Evolutionary conservation across 108 stramenopile genomes (phyloP), one percentile per base, ranked within the genome.

Genomic region (Nitzschia palea): DNA sequence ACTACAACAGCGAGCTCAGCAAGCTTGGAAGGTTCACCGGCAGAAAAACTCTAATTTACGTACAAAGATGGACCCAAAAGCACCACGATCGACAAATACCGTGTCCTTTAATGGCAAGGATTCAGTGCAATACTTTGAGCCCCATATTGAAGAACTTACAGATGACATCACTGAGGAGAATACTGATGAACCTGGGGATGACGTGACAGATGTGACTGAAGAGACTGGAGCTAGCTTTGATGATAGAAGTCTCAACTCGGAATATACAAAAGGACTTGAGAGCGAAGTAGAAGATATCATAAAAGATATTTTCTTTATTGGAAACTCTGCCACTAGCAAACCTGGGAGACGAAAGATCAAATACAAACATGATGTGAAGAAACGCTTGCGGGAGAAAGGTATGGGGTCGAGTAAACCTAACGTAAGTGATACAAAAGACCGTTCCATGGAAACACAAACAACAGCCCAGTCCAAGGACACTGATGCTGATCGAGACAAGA

Each of bases 231-330:
- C 14, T 0, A 48, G 44, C 34, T n/a, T n/a, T 60, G 33, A 68
- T 2, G 68, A 65, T 50, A 33, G 47, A 22, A 79, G 78, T 64
- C 51, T 73, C 34, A 64, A 73, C 48, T 79, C 70, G 22, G 61
- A 62, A 26, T 71, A 71, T 44, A 62, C 70, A 3, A 86, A 86
- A 43, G 79, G 79, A 17, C 30, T 73, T 31, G 80, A 77, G 44
- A 78, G 77, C 65, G 84, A 86, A 52, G 80, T 80, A 0, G 81
- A 82, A 68, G 84, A 82, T 63, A 36, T 78, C 40, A 67, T 86
- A 45, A 86, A 80, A 59, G 84, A 86, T 70, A 62, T 86, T 32
- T 74, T 86, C 17, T 67, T 86, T 34, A 77, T 86, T 53, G 84
- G 84, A 0, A 79, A 47, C 52, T 67, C 62, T 3, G 48, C 34